These are phyloP conservation scores for Pleurotus ostreatus DNA, from an alignment of 768 basidiomycete genomes.

Conservation along the genomic window DNA sequence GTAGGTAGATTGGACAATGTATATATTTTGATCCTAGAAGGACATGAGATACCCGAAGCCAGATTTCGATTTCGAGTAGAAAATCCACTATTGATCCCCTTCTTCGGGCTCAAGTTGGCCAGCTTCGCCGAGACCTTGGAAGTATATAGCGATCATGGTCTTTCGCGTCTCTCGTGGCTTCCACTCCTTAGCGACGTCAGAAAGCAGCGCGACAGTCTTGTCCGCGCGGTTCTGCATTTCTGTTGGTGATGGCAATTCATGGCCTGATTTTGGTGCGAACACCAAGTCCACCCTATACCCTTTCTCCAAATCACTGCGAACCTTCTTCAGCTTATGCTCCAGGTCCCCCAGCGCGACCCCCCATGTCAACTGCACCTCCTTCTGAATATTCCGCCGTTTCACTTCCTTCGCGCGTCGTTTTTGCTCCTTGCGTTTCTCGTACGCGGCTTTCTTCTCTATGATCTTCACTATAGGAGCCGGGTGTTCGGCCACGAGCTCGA, in stretches of 20 bases:
- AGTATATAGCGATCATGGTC: slow-evolving; percentile 35
- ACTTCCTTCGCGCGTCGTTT: slow-evolving; percentile 32
- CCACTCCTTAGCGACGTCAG: slow-evolving; percentile 52
- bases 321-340: slow-evolving; percentile 61
- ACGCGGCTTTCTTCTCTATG: slow-evolving; percentile 39
- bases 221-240: slow-evolving; percentile 44
- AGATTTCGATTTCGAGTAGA: too few relatives aligned
- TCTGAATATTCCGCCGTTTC: slow-evolving; percentile 30
- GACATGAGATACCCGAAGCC: too few relatives aligned
- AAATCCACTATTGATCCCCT: too few relatives aligned
- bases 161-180: slow-evolving; percentile 36
- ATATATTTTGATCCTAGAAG: too few relatives aligned
- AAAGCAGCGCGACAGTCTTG: slow-evolving; percentile 35
- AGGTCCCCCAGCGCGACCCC: slow-evolving; percentile 53
- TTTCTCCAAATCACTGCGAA: slow-evolving; percentile 52
- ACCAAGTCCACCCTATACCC: slow-evolving; percentile 55
- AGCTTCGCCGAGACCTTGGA: slow-evolving; percentile 32
- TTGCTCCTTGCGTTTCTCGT: slow-evolving; percentile 31
- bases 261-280: slow-evolving; percentile 46
- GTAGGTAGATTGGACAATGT: neutral
- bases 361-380: slow-evolving; percentile 77
- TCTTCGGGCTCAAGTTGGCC: slow-evolving; percentile 7
- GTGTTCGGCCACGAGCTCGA: slow-evolving; percentile 49
- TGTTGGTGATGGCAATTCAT: slow-evolving; percentile 24
- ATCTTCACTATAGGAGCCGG: slow-evolving; percentile 62